These are phyloP conservation scores for Meira miltonrushii DNA, from an alignment of 1,284 basidiomycete species.

Conservation along the genomic window DNA sequence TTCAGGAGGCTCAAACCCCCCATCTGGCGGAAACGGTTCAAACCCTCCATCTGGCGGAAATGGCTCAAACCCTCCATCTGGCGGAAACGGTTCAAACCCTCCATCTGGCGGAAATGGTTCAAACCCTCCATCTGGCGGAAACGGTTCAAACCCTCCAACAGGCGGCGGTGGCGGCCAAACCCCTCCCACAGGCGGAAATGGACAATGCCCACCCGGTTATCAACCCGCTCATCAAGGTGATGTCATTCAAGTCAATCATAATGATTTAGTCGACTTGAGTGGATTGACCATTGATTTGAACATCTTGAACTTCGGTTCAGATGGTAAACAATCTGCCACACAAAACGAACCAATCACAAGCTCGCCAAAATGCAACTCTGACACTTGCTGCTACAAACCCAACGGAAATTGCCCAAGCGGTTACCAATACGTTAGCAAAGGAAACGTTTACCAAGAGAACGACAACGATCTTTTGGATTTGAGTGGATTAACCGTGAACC, in stretches of 20 bases:
- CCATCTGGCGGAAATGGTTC: too few species aligned
- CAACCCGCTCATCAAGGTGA: background rate
- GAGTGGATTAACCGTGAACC: background rate
- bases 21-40: too few species aligned
- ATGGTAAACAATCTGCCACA: too few species aligned
- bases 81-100: too few species aligned
- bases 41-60: too few species aligned
- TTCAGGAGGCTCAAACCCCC: too few species aligned
- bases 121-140: too few species aligned
- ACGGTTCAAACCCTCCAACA: too few species aligned
- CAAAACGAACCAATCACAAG: too few species aligned
- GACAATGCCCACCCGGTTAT: background rate
- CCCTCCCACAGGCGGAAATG: background rate
- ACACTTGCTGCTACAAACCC: background rate
- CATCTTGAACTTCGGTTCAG: background rate
- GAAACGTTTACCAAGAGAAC: background rate
- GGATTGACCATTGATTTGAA: background rate
- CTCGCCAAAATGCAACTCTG: background rate
- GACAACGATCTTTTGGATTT: background rate
- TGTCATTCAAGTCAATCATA: background rate
- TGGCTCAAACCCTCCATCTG: too few species aligned
- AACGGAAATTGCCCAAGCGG: background rate
- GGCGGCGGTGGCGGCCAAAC: too few species aligned
- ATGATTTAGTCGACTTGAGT: background rate
- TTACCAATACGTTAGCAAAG: background rate